phyloP scores from a whole-genome alignment of 1,284 basidiomycete genomes.

The Ustilago sp. region DNA sequence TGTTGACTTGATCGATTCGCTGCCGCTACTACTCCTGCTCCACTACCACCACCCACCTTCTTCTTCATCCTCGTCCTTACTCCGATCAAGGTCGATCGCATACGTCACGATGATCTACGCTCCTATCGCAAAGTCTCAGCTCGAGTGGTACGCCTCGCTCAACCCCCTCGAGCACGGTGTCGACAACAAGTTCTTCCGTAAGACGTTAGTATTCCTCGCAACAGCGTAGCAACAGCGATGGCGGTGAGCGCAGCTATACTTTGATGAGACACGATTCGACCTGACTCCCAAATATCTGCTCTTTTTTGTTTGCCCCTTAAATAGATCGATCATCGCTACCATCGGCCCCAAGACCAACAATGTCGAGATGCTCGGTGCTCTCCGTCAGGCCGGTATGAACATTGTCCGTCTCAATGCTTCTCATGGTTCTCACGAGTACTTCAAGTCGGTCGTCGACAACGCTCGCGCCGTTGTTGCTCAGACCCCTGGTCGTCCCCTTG shows the following conservation, averaged over 20 bases:
- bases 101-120: constrained; percentile 55
- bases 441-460: constrained; percentile 68
- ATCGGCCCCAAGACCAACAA: constrained; percentile 69
- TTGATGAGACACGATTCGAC: not conserved
- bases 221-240: not conserved
- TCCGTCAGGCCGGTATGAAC: constrained; percentile 68
- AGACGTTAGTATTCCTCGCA: constrained; percentile 59
- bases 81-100: constrained; percentile 17
- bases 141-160: constrained; percentile 69
- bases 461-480: constrained; percentile 61
- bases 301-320: not conserved
- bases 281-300: not conserved
- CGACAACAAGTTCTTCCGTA: constrained; percentile 67
- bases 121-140: constrained; percentile 64
- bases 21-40: not conserved
- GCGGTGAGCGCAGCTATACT: not conserved
- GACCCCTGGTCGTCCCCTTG: constrained; percentile 83
- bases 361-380: constrained; percentile 65
- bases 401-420: constrained; percentile 69
- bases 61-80: not conserved
- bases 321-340: constrained; percentile 67
- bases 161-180: constrained; percentile 67
- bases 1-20: not conserved
- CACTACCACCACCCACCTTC: constrained; percentile 8
- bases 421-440: constrained; percentile 68